Conservation (phyloP, 805 yeast genomes). For the Wickerhamomyces silvicola region DNA sequence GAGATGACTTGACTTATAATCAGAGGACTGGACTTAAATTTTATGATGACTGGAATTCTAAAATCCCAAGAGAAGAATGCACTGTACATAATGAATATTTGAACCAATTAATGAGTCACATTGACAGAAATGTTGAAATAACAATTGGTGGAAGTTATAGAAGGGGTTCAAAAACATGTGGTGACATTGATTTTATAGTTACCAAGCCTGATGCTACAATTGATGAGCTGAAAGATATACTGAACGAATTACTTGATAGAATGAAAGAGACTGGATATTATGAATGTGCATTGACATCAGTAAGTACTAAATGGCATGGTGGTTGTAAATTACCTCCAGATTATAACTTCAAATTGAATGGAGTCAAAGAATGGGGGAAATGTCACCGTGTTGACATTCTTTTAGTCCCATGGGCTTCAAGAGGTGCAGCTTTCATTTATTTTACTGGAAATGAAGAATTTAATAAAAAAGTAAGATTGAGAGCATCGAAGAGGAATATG, state of each 20-base stretch:
- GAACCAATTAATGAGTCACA: slow-evolving; percentile 12
- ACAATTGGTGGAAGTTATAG: slow-evolving; percentile 47
- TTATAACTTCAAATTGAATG: slow-evolving; percentile 21
- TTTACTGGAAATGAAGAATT: slow-evolving; percentile 50
- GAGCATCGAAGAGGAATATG: slow-evolving; percentile 35
- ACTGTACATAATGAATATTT: slow-evolving; percentile 32
- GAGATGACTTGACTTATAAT: slow-evolving; percentile 23
- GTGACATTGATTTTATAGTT: slow-evolving; percentile 48
- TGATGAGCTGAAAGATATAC: slow-evolving; percentile 14
- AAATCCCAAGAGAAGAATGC: slow-evolving; percentile 42
- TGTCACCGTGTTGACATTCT: slow-evolving; percentile 53
- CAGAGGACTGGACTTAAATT: slow-evolving; percentile 37
- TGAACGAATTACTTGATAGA: slow-evolving; percentile 17
- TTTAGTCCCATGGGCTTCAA: slow-evolving; percentile 36
- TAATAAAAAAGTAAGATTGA: slow-evolving; percentile 38
- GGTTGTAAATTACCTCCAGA: slow-evolving; percentile 28
- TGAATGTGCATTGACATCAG: slow-evolving; percentile 16
- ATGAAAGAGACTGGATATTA: slow-evolving; percentile 24
- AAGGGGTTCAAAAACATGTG: slow-evolving; percentile 39
- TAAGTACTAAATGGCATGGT: slow-evolving; percentile 26
- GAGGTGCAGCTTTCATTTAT: slow-evolving; percentile 44
- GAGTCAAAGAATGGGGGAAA: slow-evolving; percentile 22
- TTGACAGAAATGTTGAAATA: slow-evolving; percentile 31
- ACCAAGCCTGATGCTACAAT: slow-evolving; percentile 28
- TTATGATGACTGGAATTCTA: slow-evolving; percentile 38